These are phyloP conservation scores for Tanozyma kutaoensis DNA, from an alignment of 805 yeast species.

Conservation along the genomic window DNA sequence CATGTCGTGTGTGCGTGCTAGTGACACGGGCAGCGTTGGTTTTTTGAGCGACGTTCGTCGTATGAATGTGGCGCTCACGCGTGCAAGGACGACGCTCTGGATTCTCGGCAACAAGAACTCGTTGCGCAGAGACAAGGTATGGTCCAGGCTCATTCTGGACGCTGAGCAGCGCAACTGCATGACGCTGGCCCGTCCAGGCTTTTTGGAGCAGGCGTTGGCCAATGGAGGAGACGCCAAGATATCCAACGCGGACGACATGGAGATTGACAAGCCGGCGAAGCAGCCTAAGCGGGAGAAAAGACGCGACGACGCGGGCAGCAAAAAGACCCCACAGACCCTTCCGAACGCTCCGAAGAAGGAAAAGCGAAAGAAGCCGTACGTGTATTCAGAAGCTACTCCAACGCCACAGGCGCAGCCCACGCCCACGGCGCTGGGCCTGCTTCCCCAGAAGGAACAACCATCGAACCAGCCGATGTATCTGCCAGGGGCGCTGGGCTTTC, in stretches of 20 bases:
- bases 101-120: constrained; percentile 72
- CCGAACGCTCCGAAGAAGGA: too few relatives aligned
- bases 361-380: neutral
- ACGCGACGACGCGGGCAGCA: too few relatives aligned
- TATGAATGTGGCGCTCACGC: constrained; percentile 93
- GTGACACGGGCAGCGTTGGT: constrained; percentile 58
- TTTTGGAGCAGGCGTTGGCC: constrained; percentile 12
- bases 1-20: constrained; percentile 91
- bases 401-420: neutral
- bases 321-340: too few relatives aligned
- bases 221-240: too few relatives aligned
- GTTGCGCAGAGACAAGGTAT: constrained; percentile 48
- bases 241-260: too few relatives aligned
- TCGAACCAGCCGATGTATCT: too few relatives aligned
- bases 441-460: too few relatives aligned
- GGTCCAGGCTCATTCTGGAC: constrained; percentile 59
- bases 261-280: too few relatives aligned
- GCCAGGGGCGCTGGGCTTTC: too few relatives aligned
- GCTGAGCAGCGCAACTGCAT: constrained; percentile 37
- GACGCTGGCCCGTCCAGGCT: constrained; percentile 21
- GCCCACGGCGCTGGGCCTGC: too few relatives aligned
- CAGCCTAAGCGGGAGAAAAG: too few relatives aligned
- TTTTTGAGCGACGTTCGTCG: constrained; percentile 85
- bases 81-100: constrained; percentile 91
- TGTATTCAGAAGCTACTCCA: neutral